phyloP scores from a whole-genome alignment of 148 eudicot genomes.

The Fagopyrum esculentum region DNA sequence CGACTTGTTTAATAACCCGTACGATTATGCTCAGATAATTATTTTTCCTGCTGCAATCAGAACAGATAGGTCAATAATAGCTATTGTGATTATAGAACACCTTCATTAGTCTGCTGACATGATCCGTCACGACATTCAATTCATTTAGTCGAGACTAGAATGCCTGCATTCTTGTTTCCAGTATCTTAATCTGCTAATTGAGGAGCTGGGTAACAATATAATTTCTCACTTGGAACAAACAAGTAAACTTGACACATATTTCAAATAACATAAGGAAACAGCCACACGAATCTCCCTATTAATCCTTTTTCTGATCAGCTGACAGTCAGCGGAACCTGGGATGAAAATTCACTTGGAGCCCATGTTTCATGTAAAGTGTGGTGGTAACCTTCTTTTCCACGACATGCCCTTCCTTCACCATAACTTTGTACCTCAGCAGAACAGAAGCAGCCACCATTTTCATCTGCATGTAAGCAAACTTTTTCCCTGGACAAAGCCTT shows the following conservation, averaged over 20 bases:
- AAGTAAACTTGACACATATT: not conserved
- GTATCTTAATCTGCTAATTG: not conserved
- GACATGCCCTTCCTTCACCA: conserved; percentile 23
- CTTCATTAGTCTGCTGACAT: not conserved
- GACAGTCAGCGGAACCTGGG: conserved; percentile 6
- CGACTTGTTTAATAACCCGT: not conserved
- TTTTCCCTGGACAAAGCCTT: conserved; percentile 16
- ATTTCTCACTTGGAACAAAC: not conserved
- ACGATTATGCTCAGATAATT: not conserved
- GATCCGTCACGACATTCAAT: not conserved
- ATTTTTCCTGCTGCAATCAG: not conserved
- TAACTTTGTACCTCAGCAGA: conserved; percentile 20
- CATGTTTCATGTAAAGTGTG: conserved; percentile 18
- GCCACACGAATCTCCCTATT: not conserved
- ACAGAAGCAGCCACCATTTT: conserved; percentile 18
- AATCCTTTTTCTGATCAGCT: not conserved
- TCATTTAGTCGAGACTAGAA: not conserved
- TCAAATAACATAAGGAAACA: not conserved
- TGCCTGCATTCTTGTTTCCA: not conserved
- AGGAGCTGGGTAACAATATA: not conserved
- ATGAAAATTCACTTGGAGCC: conserved; percentile 12
- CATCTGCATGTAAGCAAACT: conserved; percentile 15
- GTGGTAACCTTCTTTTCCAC: conserved; percentile 12
- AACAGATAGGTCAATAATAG: not conserved
- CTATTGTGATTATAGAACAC: not conserved